These are phyloP conservation scores for Trichoderma sp. DNA, from an alignment of 2,329 filamentous ascomycete genomes.

Conservation along the genomic window DNA sequence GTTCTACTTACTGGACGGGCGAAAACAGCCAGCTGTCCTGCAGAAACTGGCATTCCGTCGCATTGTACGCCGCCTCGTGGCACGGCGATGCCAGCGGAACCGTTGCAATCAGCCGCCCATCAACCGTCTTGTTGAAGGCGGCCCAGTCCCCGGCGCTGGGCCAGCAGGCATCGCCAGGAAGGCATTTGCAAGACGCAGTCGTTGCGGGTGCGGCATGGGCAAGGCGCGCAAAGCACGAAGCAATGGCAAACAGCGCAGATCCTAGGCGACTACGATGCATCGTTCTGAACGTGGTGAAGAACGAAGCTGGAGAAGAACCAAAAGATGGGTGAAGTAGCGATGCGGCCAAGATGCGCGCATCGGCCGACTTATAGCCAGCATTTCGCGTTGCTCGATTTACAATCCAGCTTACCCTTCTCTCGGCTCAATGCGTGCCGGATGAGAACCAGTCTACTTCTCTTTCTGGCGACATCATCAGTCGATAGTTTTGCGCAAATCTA, in stretches of 20 bases:
- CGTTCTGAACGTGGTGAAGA: neutral
- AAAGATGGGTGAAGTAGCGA: neutral
- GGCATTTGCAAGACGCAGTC: constrained; percentile 34
- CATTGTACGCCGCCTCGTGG: constrained; percentile 52
- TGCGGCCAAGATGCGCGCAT: constrained; percentile 1
- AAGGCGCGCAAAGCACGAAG: neutral
- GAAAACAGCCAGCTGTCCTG: constrained; percentile 47
- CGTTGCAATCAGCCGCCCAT: constrained; percentile 53
- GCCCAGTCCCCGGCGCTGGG: constrained; percentile 50
- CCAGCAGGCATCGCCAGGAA: constrained; percentile 58
- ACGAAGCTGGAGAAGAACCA: neutral
- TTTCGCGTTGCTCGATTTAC: neutral
- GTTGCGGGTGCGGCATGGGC: constrained; percentile 1
- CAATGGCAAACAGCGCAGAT: constrained; percentile 6
- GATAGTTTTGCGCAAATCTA: neutral
- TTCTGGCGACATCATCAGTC: constrained; percentile 13
- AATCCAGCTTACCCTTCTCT: neutral
- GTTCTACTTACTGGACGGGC: constrained; percentile 43
- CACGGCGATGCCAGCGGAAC: constrained; percentile 54
- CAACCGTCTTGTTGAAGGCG: constrained; percentile 52
- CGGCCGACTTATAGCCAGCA: constrained; percentile 4
- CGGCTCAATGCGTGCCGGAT: constrained; percentile 15
- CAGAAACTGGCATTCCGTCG: constrained; percentile 45
- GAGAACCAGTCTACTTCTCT: constrained; percentile 7
- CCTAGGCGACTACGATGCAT: constrained; percentile 6